Conservation (phyloP, 2,329 filamentous ascomycete genomes). For the Dactylellina leptospora region DNA sequence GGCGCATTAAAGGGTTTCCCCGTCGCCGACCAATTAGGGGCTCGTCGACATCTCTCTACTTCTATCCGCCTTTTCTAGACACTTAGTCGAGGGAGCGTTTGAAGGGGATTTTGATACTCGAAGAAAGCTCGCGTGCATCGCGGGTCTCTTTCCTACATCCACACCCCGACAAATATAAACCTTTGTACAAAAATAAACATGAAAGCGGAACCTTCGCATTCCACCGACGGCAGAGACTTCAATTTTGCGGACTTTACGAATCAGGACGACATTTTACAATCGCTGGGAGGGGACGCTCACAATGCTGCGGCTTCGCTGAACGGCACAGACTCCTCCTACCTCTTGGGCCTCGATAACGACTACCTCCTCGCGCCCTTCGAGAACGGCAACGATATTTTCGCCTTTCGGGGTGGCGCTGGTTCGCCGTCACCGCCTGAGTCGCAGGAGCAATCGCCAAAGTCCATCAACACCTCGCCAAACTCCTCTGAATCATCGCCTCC, state of each 20-base stretch:
- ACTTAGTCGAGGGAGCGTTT: no score
- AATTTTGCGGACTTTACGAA: conserved; percentile 49
- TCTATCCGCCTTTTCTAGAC: no score
- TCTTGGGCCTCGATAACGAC: conserved; percentile 49
- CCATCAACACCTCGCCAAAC: conserved; percentile 47
- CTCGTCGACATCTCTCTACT: no score
- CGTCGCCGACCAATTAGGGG: background rate
- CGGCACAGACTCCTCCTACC: conserved; percentile 43
- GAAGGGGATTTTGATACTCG: no score
- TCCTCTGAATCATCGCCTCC: conserved; percentile 48
- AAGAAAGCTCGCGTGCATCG: conserved; percentile 19
- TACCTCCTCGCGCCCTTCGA: conserved; percentile 49
- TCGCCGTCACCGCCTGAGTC: conserved; percentile 52
- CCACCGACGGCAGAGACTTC: conserved; percentile 50
- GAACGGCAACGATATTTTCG: conserved; percentile 46
- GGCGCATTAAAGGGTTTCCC: conserved; percentile 7
- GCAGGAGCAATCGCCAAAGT: conserved; percentile 51
- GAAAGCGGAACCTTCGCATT: conserved; percentile 48
- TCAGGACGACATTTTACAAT: conserved; percentile 47
- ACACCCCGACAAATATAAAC: background rate
- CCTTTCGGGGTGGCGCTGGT: conserved; percentile 48
- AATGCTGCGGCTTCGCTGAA: conserved; percentile 44
- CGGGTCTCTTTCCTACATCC: background rate
- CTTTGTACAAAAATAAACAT: conserved; percentile 11
- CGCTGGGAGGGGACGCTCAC: conserved; percentile 42